Base-by-base conservation (phyloP, 2,329 filamentous ascomycete species). In the Colletotrichum horii region DNA sequence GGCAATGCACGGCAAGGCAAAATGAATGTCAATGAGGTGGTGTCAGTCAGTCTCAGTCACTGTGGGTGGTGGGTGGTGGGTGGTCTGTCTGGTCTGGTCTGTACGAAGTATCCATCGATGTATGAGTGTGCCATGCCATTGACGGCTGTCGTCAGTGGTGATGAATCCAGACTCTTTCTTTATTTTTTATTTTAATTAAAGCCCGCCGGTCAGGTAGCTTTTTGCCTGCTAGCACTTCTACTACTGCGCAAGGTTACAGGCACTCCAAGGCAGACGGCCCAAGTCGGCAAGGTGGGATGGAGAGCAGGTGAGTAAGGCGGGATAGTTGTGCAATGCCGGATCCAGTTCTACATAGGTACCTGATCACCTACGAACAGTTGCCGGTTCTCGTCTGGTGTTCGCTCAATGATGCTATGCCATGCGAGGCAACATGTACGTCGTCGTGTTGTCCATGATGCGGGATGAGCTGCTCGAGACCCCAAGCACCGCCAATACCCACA, bases 121-220 rank as follows among this genome's bases (percentile, higher is more conserved):
- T 36, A 43, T 52, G 48, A 48, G 67, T 52, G 43, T 52, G 43
- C 43, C 43, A 52, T 52, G 43, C 43, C 38, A 56, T 22, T 60
- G 26, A 60, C 61, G 62, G 67, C 30, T 70, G 72, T 71, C 68
- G 68, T 75, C 68, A 71, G 48, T 66, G 52, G 72, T 75, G 72
- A 60, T 66, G 72, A 71, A 65, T 66, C 62, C 68, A 66, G 61
- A 66, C 38, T 22, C 14, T 48, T 34, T 66, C 36, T 60, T 52
- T 61, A 22, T 66, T 52, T 62, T 43, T 65, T 52, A 4, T 43
- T 61, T 56, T 61, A n/a, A 52, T 52, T 52, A 52, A 22, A 52
- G 43, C 43, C 43, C 43, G 43, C 43, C 43, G 16, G 26, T 55
- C 26, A 48, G 43, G 64, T n/a, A 26, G 55, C 22, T 30, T 60